Evolutionary conservation across 495 filamentous ascomycete species (phyloP), one percentile per base, ranked within the genome.

Genomic region (Aspergillus avenaceus): DNA sequence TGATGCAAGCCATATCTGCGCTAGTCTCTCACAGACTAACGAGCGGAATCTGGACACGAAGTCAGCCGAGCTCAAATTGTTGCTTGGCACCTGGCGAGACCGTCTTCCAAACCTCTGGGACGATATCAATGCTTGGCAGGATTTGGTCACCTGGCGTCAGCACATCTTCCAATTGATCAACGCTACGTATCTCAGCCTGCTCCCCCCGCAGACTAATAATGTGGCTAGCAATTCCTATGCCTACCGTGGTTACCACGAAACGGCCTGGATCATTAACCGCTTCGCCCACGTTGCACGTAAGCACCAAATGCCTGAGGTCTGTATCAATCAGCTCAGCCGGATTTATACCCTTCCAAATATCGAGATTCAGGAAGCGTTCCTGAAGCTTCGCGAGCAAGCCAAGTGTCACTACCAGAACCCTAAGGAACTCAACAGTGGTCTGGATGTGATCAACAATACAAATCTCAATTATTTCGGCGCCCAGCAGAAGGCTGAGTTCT

Each of bases 291-390:
- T 99, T 29, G 93, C 95, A 41, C 83, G 95, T 24, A 97, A 97
- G 73, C 95, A 99, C 64, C 90, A 90, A 56, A 84, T 99, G 56
- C 89, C 91, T 1, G 95, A 97, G 40, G 93, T 97, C 44, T 99
- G 95, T 74, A 96, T 97, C 65, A 87, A 80, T 53, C 95, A 99
- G 62, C 81, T 99, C 11, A 95, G 90, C 60, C 88, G 91, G 43
- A 99, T 99, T 58, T 99, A 99, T 65, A 97, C 93, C 0, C 79
- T 99, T 8, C 95, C 95, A 7, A 99, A 99, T 60, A 99, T 99
- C 27, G 95, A 99, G 71, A 99, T 99, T 45, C 93, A 99, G 66
- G 93, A 99, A 64, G 95, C 95, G 0, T 99, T 99, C 76, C 75
- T 99, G 46, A 99, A 99, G 71, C 70, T 99, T 37, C 75, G 95